Evolutionary conservation across 1,284 basidiomycete genomes (phyloP).

Genomic region (Rhodotorula sp.): DNA sequence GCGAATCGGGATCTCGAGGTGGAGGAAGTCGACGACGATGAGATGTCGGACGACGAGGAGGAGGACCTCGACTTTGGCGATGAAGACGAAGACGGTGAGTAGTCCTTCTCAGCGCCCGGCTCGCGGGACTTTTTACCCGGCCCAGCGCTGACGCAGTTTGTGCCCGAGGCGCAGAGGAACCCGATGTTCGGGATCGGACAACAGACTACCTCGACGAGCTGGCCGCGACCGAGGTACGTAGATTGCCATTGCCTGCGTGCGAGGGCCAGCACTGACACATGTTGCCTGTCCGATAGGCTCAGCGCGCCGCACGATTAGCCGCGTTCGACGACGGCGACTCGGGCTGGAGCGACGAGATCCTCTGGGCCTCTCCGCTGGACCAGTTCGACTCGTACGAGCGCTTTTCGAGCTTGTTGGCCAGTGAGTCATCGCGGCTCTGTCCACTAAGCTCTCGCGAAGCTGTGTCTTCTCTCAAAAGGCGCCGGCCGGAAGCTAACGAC

Average conservation of each 20-base stretch:
- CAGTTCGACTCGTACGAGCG: conserved; percentile 44
- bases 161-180: conserved; percentile 19
- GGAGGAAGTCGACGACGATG: conserved; percentile 36
- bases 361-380: conserved; percentile 47
- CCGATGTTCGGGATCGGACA: conserved; percentile 29
- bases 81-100: conserved; percentile 26
- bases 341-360: conserved; percentile 45
- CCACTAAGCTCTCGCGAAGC: no score
- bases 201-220: conserved; percentile 42
- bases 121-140: not conserved
- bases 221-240: conserved; percentile 22
- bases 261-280: no score
- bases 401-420: conserved; percentile 40
- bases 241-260: no score
- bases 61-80: conserved; percentile 20
- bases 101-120: no score
- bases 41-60: conserved; percentile 27
- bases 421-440: conserved; percentile 4
- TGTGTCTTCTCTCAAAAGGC: not conserved
- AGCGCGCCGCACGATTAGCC: conserved; percentile 13
- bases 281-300: no score
- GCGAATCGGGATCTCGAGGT: conserved; percentile 42
- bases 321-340: conserved; percentile 38
- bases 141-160: no score
- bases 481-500: not conserved